These are phyloP conservation scores for Colletotrichum echinochloae DNA, from an alignment of 2,329 filamentous ascomycete species.

Conservation along the genomic window DNA sequence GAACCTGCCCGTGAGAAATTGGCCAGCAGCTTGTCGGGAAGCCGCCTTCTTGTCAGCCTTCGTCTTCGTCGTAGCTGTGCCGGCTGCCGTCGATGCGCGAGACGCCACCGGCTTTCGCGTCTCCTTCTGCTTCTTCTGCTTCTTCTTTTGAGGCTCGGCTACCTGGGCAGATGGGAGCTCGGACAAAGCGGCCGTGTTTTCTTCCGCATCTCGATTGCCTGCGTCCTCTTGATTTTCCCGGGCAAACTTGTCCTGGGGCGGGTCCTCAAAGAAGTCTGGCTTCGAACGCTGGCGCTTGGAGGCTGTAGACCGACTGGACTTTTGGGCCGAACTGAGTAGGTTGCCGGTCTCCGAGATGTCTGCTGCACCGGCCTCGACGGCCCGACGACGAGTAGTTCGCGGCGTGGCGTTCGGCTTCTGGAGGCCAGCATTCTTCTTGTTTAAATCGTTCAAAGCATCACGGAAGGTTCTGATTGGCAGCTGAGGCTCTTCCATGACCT, in stretches of 20 bases:
- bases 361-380: slow-evolving; percentile 18
- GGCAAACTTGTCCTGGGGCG: slow-evolving; percentile 41
- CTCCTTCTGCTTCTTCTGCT: not conserved
- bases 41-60: not conserved
- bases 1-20: slow-evolving; percentile 1
- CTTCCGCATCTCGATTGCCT: slow-evolving; percentile 32
- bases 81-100: not conserved
- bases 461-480: slow-evolving; percentile 16
- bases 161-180: not conserved
- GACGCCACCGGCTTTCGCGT: not conserved
- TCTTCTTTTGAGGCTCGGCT: slow-evolving; percentile 4
- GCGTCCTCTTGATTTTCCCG: slow-evolving; percentile 25
- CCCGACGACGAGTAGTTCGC: not conserved
- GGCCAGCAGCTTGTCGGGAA: not conserved
- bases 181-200: slow-evolving; percentile 14
- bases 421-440: slow-evolving; percentile 46
- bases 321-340: slow-evolving; percentile 28
- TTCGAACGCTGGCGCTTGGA: slow-evolving; percentile 55
- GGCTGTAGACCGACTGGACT: slow-evolving; percentile 49
- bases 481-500: slow-evolving; percentile 42
- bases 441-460: slow-evolving; percentile 29
- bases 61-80: not conserved
- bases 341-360: slow-evolving; percentile 39
- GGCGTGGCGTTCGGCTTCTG: slow-evolving; percentile 44
- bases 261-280: slow-evolving; percentile 56